Evolutionary conservation across 1,284 basidiomycete genomes (phyloP), one percentile per base, ranked within the genome.

Genomic region (Moniliophthora roreri): DNA sequence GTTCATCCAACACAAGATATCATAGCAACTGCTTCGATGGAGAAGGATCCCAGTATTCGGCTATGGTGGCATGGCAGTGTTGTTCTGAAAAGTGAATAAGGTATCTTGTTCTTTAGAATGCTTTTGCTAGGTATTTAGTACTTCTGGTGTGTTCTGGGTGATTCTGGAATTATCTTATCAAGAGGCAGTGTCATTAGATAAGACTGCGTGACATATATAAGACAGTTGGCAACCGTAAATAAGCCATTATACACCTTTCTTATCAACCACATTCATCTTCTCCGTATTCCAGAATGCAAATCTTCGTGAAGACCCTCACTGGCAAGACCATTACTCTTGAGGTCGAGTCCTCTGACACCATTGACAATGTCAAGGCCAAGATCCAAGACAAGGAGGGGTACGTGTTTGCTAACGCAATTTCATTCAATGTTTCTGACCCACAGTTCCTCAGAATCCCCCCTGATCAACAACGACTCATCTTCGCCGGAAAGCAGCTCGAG

Each of bases 261-360:
- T 28, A 39, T 39, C 48, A 38, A 50, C 48, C 37, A 50, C 38
- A 40, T 50, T 20, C n/a, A n/a, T n/a, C 20, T 20, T 37, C 47
- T 18, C 46, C 46, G 36, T 44, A 50, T 36, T 23, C 47, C 56
- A 69, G 35, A 63, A 91, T 91, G 89, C 89, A 91, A 74, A 91
- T 92, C 66, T 92, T 92, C 67, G 89, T 92, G 13, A 92, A 91
- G 74, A 88, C 84, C 60, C 82, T 95, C 60, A 95, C 93, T 52
- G 93, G 92, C 62, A 94, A 93, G 81, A 91, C 91, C 64, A 93
- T 93, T 78, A 92, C 90, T 57, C 85, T 92, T 61, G 89, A 92
- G 80, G 89, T 92, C 53, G 89, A 92, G 75, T 89, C 87, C 44
- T 88, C 84, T 21, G 89, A 92, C 74, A 91, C 90, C 54, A 91